Evolutionary conservation across 1,284 basidiomycete species (phyloP), one percentile per base, ranked within the genome.

Genomic region (Polyporus tsugae): DNA sequence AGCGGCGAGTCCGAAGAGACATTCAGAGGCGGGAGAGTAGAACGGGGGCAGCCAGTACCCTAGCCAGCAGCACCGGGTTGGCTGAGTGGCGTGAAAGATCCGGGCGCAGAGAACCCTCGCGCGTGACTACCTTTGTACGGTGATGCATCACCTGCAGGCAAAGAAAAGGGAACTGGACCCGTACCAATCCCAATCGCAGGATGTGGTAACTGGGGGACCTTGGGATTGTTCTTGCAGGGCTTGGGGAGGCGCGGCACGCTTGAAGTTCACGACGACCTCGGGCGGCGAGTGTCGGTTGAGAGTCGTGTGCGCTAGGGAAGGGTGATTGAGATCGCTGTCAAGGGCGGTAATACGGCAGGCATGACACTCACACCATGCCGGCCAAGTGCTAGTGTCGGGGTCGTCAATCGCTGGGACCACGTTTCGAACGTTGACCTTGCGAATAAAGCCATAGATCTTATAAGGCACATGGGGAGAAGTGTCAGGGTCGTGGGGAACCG

Each of bases 381-480:
- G n/a, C n/a, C n/a, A n/a, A 71, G 94, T 95, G 80, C 93, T 95
- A 9, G 95, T 94, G 82, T 96, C 95, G 68, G 95, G 95, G 83
- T 96, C 94, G 82, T 94, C 92, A 72, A 96, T 95, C 71, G 93
- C 93, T 70, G 92, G 93, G 84, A 96, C 95, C 77, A 95, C 92
- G 81, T 95, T 95, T 77, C 94, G 91, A 73, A 96, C 86, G 83
- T 95, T 95, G 77, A 96, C 92, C 81, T 96, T 96, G 81, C 95
- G 93, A 93, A 96, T 96, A 85, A 95, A 96, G 73, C 95, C 95
- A 83, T 96, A 96, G 81, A 96, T 96, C 95, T 69, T n/a, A n/a
- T n/a, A 73, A 76, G 73, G 67, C 65, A 63, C 57, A 38, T 33
- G 64, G 15, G 44, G 63, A 64, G 68, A 67, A 74, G 75, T 69